A percentile compares a stretch with the other conserved stretches of the same genome.
Conservation (phyloP, 1,284 basidiomycete genomes). For the Leccinum huronense region DNA sequence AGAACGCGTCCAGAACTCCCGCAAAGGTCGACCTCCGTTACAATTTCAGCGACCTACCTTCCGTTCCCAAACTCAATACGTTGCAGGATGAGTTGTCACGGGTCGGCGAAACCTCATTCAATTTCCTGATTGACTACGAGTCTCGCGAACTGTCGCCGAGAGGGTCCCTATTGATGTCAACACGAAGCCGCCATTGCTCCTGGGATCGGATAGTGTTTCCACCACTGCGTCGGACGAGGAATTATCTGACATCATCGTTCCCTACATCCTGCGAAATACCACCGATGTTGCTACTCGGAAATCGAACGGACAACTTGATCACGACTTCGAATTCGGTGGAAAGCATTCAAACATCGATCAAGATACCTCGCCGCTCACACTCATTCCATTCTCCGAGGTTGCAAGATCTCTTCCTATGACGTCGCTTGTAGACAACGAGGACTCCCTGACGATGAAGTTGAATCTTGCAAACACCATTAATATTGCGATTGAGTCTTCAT, state of each 20-base stretch:
- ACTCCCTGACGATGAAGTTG: constrained; percentile 52
- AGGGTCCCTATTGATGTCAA: constrained; percentile 27
- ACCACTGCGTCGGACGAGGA: constrained; percentile 21
- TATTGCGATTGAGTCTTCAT: constrained; percentile 34
- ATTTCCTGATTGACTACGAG: constrained; percentile 19
- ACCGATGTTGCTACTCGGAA: constrained; percentile 44
- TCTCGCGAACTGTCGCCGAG: constrained; percentile 19
- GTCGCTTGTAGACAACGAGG: constrained; percentile 48
- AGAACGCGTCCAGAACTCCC: constrained; percentile 73
- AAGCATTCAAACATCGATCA: constrained; percentile 33
- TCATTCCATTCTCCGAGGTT: constrained; percentile 63
- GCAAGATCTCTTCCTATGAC: constrained; percentile 49
- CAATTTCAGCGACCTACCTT: constrained; percentile 49
- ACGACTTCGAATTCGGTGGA: constrained; percentile 71
- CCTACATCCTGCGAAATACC: constrained; percentile 29
- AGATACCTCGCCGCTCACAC: constrained; percentile 41
- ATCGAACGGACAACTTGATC: constrained; percentile 64
- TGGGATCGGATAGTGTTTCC: constrained; percentile 23
- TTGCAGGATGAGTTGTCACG: constrained; percentile 29
- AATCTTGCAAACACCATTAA: constrained; percentile 50
- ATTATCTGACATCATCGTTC: constrained; percentile 26
- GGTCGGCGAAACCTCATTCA: constrained; percentile 24
- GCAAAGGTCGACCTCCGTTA: constrained; percentile 59
- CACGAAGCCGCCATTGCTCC: constrained; percentile 23
- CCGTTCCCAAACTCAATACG: constrained; percentile 32